A percentile compares a stretch with the other conserved stretches of the same genome.
Conservation (phyloP, 1,139 yeast genomes). For the Hansenula sp. region DNA sequence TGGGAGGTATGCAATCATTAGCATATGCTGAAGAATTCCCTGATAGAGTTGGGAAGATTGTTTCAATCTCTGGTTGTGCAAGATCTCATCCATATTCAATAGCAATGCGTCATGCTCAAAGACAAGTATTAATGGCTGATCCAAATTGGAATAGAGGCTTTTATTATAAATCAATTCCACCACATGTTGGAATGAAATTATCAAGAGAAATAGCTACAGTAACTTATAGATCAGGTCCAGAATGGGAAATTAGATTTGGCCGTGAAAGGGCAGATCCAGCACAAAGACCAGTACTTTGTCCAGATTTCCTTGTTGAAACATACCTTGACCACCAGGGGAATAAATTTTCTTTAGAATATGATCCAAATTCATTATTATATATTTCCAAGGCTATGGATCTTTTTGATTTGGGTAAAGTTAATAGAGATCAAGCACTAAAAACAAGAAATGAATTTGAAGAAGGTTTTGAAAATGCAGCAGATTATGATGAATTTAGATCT, state of each 20-base stretch:
- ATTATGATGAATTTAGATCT: constrained; percentile 20
- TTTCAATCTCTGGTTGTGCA: constrained; percentile 87
- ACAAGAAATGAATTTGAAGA: constrained; percentile 37
- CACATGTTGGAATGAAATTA: constrained; percentile 91
- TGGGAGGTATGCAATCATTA: constrained; percentile 96
- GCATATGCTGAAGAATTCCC: constrained; percentile 87
- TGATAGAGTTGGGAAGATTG: constrained; percentile 63
- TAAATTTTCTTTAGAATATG: constrained; percentile 87
- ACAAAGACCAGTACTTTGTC: constrained; percentile 81
- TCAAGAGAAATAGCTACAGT: constrained; percentile 94
- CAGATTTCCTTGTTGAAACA: constrained; percentile 88
- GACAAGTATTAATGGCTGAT: constrained; percentile 92
- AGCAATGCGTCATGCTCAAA: constrained; percentile 88
- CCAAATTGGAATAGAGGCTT: constrained; percentile 93
- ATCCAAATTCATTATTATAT: constrained; percentile 83
- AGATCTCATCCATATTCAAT: constrained; percentile 91
- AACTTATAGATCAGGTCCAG: constrained; percentile 93
- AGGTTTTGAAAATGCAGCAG: constrained; percentile 21
- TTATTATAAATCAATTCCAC: constrained; percentile 76
- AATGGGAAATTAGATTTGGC: constrained; percentile 93
- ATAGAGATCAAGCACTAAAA: constrained; percentile 38
- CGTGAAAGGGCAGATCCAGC: constrained; percentile 81
- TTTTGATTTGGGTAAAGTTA: constrained; percentile 67
- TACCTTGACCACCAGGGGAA: constrained; percentile 94
- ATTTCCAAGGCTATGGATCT: constrained; percentile 93